Percentiles rank a stretch among this genome's conserved stretches.
phyloP scores from a whole-genome alignment of 176 grass and related monocot species.

The Oryza longistaminata region DNA sequence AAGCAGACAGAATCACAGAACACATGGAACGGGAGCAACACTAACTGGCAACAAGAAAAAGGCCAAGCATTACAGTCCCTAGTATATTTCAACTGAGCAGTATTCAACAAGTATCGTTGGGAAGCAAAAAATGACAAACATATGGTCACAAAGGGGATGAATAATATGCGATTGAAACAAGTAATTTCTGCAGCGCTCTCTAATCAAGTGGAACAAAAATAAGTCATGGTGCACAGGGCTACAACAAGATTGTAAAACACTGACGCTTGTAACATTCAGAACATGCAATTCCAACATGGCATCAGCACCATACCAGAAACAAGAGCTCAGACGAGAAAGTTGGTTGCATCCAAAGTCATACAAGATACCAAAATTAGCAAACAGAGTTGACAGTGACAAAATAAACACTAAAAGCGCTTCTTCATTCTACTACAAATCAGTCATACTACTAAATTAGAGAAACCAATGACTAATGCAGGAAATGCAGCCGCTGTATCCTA shows the following conservation, averaged over 20 bases:
- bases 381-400: background rate
- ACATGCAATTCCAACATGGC: background rate
- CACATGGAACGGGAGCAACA: background rate
- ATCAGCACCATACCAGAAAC: background rate
- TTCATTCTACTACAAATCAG: no score
- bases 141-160: background rate
- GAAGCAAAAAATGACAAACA: background rate
- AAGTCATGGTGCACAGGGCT: background rate
- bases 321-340: background rate
- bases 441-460: no score
- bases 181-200: background rate
- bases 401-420: background rate
- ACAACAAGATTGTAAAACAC: no score
- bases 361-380: background rate
- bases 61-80: background rate
- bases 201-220: background rate
- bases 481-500: no score
- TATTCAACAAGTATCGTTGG: background rate
- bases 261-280: background rate
- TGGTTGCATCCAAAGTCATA: conserved; percentile 8
- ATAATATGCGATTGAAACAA: background rate
- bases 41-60: conserved; percentile 14
- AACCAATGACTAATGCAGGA: no score
- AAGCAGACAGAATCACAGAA: background rate
- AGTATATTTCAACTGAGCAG: background rate